Evolutionary conservation across 305 asterid genomes (phyloP).

Genomic region (Rubia tinctorum): DNA sequence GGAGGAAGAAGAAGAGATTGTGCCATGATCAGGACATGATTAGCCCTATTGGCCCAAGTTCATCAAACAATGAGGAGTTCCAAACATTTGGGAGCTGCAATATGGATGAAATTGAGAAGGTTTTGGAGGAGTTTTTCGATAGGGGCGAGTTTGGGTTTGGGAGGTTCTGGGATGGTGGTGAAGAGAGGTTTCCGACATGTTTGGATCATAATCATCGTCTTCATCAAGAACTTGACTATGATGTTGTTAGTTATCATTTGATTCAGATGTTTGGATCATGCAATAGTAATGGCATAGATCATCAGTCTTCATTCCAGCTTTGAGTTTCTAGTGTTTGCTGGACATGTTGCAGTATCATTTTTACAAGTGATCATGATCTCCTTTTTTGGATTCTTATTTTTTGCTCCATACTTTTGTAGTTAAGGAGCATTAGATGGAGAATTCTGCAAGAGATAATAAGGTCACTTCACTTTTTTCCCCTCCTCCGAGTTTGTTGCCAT

Average conservation of each 20-base stretch:
- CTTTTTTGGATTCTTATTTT: background rate
- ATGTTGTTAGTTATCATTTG: slow-evolving; percentile 40
- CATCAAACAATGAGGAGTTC: slow-evolving; percentile 1
- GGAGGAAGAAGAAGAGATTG: slow-evolving; percentile 28
- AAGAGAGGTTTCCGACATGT: slow-evolving; percentile 38
- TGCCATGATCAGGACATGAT: slow-evolving; percentile 30
- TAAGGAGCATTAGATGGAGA: background rate
- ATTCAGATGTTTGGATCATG: slow-evolving; percentile 49
- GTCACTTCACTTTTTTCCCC: background rate
- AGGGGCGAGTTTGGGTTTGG: slow-evolving; percentile 82
- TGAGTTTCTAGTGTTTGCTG: background rate
- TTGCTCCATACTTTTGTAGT: background rate
- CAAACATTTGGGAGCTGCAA: slow-evolving; percentile 34
- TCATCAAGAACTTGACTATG: slow-evolving; percentile 49
- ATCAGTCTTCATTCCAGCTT: slow-evolving; percentile 7
- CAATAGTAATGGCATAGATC: background rate
- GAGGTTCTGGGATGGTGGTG: slow-evolving; percentile 67
- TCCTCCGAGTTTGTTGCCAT: too few species aligned
- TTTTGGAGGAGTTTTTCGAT: slow-evolving; percentile 54
- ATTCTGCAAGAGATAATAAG: background rate
- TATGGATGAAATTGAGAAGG: slow-evolving; percentile 61
- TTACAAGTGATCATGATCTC: background rate
- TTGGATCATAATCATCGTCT: slow-evolving; percentile 21
- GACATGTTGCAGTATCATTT: background rate
- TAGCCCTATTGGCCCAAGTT: slow-evolving; percentile 14